phyloP scores from a whole-genome alignment of 371 early-diverging fungal species.

The Nematocida ironsii region DNA sequence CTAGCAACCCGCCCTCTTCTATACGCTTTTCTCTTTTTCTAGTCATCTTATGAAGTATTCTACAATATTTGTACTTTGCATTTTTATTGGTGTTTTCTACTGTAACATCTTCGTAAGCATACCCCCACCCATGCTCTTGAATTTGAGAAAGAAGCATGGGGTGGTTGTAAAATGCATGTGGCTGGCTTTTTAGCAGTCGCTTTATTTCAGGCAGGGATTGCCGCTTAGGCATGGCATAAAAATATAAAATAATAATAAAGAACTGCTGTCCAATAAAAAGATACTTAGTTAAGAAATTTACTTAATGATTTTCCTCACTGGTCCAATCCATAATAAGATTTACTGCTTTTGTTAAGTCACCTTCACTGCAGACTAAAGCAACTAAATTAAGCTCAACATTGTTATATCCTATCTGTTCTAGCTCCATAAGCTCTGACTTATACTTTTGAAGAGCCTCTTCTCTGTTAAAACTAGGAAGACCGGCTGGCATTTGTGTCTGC shows the following conservation, averaged over 20 bases:
- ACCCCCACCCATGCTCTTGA: not conserved
- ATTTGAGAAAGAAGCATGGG: conserved; percentile 36
- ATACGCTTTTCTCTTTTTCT: not conserved
- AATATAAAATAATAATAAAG: conserved; percentile 47
- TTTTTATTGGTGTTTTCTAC: conserved; percentile 27
- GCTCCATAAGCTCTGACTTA: conserved; percentile 73
- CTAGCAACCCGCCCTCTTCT: not conserved
- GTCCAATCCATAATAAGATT: conserved; percentile 54
- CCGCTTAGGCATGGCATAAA: not conserved
- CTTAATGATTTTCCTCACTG: conserved; percentile 6
- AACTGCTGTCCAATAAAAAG: not conserved
- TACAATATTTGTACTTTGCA: conserved; percentile 36
- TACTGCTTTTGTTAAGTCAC: conserved; percentile 72
- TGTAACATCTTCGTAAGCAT: not conserved
- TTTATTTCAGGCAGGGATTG: conserved; percentile 20
- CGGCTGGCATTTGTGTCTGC: conserved; percentile 10
- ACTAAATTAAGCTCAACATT: conserved; percentile 75
- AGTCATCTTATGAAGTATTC: conserved; percentile 38
- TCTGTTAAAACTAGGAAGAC: conserved; percentile 40
- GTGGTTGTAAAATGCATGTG: conserved; percentile 51
- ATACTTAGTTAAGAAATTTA: conserved; percentile 6
- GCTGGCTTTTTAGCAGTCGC: not conserved
- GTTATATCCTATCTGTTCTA: conserved; percentile 79
- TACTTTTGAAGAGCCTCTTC: conserved; percentile 68
- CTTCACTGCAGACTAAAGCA: conserved; percentile 75